Evolutionary conservation across 2,329 filamentous ascomycete species (phyloP).

Genomic region (Colletotrichum sp.): DNA sequence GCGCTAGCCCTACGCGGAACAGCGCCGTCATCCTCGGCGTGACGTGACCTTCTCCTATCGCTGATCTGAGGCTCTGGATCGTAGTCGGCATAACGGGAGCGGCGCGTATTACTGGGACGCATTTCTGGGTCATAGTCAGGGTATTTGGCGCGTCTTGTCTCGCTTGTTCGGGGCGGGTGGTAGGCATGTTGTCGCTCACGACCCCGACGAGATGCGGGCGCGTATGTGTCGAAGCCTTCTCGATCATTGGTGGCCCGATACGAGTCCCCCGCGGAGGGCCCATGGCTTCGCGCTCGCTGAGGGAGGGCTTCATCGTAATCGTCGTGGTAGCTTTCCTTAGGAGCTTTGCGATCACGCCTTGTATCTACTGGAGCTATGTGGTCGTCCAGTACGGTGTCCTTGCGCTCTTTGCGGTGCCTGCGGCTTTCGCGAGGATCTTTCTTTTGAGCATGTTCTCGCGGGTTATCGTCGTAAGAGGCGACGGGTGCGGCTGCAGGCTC

Average conservation of each 20-base stretch:
- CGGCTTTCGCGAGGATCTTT: not conserved
- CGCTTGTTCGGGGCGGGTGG: slow-evolving; percentile 19
- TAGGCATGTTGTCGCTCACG: slow-evolving; percentile 13
- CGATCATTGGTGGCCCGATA: not conserved
- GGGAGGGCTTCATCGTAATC: not conserved
- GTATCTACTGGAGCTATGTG: not conserved
- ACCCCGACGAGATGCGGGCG: not conserved
- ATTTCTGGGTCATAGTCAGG: slow-evolving; percentile 3
- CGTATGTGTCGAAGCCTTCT: not conserved
- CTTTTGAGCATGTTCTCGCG: not conserved
- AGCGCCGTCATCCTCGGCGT: not conserved
- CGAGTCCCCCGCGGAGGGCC: not conserved
- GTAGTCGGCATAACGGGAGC: not conserved
- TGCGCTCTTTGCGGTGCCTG: not conserved
- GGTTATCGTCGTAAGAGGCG: not conserved
- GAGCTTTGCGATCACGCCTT: not conserved
- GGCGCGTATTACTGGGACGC: not conserved
- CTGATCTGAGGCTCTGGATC: not conserved
- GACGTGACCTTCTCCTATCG: not conserved
- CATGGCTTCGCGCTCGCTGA: slow-evolving; percentile 2
- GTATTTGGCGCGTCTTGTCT: slow-evolving; percentile 17
- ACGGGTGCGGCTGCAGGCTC: not conserved
- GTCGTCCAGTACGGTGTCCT: not conserved
- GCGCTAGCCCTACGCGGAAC: not conserved
- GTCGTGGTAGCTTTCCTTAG: not conserved